Conservation (phyloP, 1,139 yeast species). For the Scheffersomyces titani region DNA sequence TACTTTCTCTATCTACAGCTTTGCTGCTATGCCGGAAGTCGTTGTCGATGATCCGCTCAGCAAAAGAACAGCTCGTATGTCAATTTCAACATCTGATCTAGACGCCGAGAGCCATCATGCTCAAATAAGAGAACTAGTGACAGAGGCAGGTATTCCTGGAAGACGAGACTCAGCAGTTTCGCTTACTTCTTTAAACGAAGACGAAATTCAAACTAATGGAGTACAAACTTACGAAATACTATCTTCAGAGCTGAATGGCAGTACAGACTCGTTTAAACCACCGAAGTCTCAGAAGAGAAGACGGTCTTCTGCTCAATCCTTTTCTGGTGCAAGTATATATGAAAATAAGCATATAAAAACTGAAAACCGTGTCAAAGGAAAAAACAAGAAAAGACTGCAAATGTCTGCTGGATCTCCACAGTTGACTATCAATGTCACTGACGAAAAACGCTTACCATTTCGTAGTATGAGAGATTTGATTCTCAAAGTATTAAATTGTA, state of each 20-base stretch:
- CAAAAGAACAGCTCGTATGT: conserved; percentile 27
- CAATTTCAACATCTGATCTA: conserved; percentile 24
- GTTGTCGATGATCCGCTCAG: conserved; percentile 22
- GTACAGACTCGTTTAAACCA: conserved; percentile 7
- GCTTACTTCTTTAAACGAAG: conserved; percentile 21
- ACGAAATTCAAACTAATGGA: conserved; percentile 10
- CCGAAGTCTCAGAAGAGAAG: conserved; percentile 33
- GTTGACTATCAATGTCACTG: conserved; percentile 14
- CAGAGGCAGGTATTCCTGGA: conserved; percentile 1
- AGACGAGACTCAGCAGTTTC: conserved; percentile 30
- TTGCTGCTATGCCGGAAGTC: conserved; percentile 3
- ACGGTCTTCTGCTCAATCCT: conserved; percentile 40
- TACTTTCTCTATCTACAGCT: not conserved
- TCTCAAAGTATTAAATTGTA: conserved; percentile 16
- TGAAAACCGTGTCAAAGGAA: not conserved
- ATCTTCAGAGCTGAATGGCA: conserved; percentile 16
- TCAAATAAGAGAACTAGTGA: conserved; percentile 18
- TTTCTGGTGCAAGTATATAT: conserved; percentile 7
- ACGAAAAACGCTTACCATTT: conserved; percentile 28
- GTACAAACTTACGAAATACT: too few relatives aligned
- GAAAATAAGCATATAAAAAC: not conserved
- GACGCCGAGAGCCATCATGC: conserved; percentile 20
- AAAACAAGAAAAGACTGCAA: conserved; percentile 26
- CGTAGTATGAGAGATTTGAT: conserved; percentile 54
- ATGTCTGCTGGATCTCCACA: conserved; percentile 35